phyloP scores from a whole-genome alignment of 179 eudicot genomes.

The Silene vulgaris region DNA sequence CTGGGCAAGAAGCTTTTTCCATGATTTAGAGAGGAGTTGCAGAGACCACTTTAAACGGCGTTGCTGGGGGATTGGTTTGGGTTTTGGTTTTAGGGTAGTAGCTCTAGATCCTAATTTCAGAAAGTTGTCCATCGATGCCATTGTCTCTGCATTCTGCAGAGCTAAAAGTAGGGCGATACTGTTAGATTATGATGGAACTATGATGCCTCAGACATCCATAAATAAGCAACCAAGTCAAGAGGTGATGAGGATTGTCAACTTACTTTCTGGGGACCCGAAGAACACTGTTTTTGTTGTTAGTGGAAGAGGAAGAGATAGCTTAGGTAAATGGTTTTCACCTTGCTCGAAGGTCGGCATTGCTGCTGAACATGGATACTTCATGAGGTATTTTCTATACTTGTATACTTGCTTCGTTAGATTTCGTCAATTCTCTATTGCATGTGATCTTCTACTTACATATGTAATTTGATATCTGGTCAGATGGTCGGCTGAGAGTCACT shows the following conservation, averaged over 20 bases:
- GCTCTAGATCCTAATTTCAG: constrained; percentile 79
- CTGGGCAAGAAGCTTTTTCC: constrained; percentile 79
- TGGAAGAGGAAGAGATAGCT: constrained; percentile 59
- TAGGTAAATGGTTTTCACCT: constrained; percentile 76
- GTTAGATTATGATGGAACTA: constrained; percentile 76
- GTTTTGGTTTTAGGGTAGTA: constrained; percentile 83
- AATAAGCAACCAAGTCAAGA: constrained; percentile 50
- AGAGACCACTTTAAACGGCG: constrained; percentile 70
- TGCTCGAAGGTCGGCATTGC: constrained; percentile 75
- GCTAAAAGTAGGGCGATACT: constrained; percentile 74
- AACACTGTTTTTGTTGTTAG: constrained; percentile 81
- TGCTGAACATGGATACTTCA: constrained; percentile 88
- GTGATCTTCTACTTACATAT: constrained; percentile 12
- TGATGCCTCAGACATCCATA: constrained; percentile 61
- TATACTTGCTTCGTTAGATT: background rate
- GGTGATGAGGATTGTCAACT: constrained; percentile 48
- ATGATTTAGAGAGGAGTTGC: constrained; percentile 80
- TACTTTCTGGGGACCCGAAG: constrained; percentile 55
- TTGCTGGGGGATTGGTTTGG: constrained; percentile 90
- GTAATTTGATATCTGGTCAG: constrained; percentile 31
- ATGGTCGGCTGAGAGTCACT: constrained; percentile 47
- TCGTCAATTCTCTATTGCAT: constrained; percentile 1
- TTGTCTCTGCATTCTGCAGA: constrained; percentile 71
- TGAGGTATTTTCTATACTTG: constrained; percentile 42
- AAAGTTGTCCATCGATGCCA: constrained; percentile 71